A percentile compares a stretch with the other conserved stretches of the same genome.
Evolutionary conservation across 2,329 filamentous ascomycete species (phyloP).

Genomic region (Tolypocladium sp.): DNA sequence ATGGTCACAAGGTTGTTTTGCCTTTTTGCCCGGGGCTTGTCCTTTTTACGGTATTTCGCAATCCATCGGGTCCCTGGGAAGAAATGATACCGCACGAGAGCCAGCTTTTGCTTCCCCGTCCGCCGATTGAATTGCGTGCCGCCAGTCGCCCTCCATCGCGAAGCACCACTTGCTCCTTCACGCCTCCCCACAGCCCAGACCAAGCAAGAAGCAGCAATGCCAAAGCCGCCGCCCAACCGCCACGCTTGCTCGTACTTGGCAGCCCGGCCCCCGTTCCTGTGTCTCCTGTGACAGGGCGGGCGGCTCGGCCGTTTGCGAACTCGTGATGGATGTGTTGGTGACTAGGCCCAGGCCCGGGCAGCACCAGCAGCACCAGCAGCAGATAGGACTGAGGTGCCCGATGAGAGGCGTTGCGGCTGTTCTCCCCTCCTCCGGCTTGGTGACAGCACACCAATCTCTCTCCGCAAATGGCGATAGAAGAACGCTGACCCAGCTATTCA

Average conservation of each 20-base stretch:
- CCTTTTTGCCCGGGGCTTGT: neutral
- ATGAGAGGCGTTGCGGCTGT: neutral
- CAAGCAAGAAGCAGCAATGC: neutral
- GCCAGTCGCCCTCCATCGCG: neutral
- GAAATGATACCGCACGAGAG: neutral
- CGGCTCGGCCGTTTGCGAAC: neutral
- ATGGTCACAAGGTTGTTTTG: neutral
- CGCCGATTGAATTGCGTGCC: neutral
- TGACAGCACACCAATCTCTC: neutral
- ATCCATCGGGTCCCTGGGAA: neutral
- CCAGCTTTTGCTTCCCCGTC: neutral
- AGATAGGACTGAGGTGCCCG: neutral
- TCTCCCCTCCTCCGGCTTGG: neutral
- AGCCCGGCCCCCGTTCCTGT: neutral
- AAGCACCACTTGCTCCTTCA: neutral
- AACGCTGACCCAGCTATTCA: neutral
- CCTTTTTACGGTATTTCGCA: neutral
- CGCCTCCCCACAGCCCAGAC: neutral
- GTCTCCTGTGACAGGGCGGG: neutral
- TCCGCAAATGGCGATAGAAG: neutral
- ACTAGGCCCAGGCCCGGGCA: neutral
- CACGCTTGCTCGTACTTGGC: neutral
- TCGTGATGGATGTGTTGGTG: neutral
- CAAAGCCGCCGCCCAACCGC: neutral
- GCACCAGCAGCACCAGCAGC: neutral